Conservation (phyloP, 1,139 yeast species). For the Candida glucosophila region DNA sequence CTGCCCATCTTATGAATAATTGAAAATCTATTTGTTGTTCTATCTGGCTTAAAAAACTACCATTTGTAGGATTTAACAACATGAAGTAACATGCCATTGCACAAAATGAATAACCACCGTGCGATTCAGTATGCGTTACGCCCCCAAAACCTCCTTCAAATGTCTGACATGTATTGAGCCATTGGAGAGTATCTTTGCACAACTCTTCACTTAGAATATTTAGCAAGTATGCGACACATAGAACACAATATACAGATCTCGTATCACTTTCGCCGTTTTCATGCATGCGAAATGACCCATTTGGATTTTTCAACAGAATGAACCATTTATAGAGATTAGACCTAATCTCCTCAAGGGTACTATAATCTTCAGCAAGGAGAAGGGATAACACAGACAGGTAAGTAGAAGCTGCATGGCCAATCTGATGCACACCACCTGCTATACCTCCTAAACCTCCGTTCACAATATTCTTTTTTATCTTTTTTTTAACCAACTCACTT, state of each 20-base stretch:
- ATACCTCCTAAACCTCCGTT: constrained; percentile 55
- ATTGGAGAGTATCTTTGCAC: constrained; percentile 42
- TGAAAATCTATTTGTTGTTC: constrained; percentile 27
- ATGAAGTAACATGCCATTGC: constrained; percentile 67
- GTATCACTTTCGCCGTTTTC: constrained; percentile 79
- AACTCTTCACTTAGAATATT: constrained; percentile 58
- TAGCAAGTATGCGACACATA: constrained; percentile 65
- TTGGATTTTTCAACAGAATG: constrained; percentile 47
- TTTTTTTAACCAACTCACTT: constrained; percentile 11
- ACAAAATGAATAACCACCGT: constrained; percentile 94
- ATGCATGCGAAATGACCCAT: constrained; percentile 76
- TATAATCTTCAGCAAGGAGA: constrained; percentile 42
- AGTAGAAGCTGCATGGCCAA: constrained; percentile 79
- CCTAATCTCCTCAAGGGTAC: constrained; percentile 16
- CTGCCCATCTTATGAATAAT: constrained; percentile 53
- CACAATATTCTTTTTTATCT: constrained; percentile 19
- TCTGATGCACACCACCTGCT: constrained; percentile 77
- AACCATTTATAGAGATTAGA: constrained; percentile 54
- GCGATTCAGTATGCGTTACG: constrained; percentile 78
- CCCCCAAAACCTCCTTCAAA: constrained; percentile 96
- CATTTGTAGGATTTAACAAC: constrained; percentile 21
- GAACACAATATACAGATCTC: constrained; percentile 79
- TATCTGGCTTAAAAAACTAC: constrained; percentile 51
- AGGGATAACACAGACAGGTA: constrained; percentile 71
- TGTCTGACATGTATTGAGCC: constrained; percentile 72